Conservation (phyloP, 768 basidiomycete species). For the Russula dissimulans region DNA sequence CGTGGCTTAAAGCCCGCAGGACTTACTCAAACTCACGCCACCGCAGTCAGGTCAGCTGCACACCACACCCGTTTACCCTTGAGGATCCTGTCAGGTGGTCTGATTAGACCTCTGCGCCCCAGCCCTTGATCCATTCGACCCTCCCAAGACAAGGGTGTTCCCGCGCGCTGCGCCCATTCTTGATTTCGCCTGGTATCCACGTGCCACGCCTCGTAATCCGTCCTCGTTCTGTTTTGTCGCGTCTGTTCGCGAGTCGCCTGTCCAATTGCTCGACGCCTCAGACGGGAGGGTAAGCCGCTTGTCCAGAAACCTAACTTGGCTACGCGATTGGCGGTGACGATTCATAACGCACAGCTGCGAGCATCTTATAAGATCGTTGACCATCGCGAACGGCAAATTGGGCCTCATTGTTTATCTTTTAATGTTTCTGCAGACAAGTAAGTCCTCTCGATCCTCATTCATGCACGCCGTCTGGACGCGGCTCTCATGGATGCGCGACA, state of each 20-base stretch:
- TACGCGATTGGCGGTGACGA: neutral
- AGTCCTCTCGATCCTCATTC: constrained; percentile 12
- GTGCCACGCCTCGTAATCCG: constrained; percentile 47
- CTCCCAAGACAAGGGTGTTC: constrained; percentile 20
- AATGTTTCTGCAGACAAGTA: constrained; percentile 60
- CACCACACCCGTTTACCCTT: neutral
- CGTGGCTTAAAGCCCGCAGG: constrained; percentile 1
- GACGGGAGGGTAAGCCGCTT: constrained; percentile 55
- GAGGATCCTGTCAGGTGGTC: neutral
- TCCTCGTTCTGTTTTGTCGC: constrained; percentile 75
- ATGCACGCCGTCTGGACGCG: neutral
- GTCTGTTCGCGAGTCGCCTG: constrained; percentile 76
- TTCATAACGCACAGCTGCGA: constrained; percentile 46
- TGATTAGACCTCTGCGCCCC: neutral
- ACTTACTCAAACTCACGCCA: neutral
- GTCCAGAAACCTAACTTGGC: neutral
- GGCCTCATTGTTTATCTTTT: constrained; percentile 79
- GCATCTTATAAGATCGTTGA: constrained; percentile 91
- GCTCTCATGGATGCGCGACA: neutral
- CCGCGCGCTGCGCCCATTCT: constrained; percentile 63
- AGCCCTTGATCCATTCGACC: neutral
- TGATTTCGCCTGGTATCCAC: constrained; percentile 80
- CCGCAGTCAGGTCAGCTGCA: neutral
- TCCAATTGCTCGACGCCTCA: constrained; percentile 73
- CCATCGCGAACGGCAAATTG: constrained; percentile 85